These are phyloP conservation scores for Euphrasia arctica DNA, from an alignment of 305 asterid species.

Conservation along the genomic window DNA sequence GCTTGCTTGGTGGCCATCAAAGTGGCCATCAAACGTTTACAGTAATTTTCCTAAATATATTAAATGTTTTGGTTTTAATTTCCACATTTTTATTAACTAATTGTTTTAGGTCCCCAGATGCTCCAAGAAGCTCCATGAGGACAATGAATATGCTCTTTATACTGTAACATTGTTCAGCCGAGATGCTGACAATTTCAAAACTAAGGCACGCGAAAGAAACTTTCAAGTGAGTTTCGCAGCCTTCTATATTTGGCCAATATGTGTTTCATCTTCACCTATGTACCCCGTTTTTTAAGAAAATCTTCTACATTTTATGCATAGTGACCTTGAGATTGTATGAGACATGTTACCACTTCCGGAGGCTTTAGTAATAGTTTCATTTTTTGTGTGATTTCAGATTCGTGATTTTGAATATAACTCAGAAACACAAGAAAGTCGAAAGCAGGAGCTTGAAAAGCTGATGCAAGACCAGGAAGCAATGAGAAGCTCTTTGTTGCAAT, in stretches of 20 bases:
- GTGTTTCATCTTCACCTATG: conserved; percentile 11
- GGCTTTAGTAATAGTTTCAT: conserved; percentile 25
- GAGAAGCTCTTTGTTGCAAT: conserved; percentile 79
- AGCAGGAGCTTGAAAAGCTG: conserved; percentile 86
- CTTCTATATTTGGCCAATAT: conserved; percentile 16
- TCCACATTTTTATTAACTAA: conserved; percentile 33
- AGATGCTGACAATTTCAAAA: conserved; percentile 95
- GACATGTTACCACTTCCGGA: conserved; percentile 22
- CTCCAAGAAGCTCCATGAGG: conserved; percentile 90
- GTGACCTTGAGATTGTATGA: conserved; percentile 2
- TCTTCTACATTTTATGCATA: conserved; percentile 15
- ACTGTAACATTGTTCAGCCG: conserved; percentile 85
- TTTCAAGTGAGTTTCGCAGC: conserved; percentile 68
- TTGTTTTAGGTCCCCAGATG: conserved; percentile 93
- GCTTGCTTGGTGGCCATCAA: conserved; percentile 17
- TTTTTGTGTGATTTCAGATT: conserved; percentile 46
- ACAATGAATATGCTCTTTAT: conserved; percentile 89
- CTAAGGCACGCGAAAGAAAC: conserved; percentile 83
- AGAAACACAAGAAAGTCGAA: conserved; percentile 84
- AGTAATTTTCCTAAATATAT: neutral
- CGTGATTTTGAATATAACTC: conserved; percentile 87
- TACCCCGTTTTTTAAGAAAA: neutral
- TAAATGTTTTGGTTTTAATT: conserved; percentile 17
- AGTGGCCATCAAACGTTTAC: neutral
- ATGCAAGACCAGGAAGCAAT: conserved; percentile 77